Evolutionary conservation across 2,329 filamentous ascomycete species (phyloP), one percentile per base, ranked within the genome.

Genomic region (Diaporthe sp.): DNA sequence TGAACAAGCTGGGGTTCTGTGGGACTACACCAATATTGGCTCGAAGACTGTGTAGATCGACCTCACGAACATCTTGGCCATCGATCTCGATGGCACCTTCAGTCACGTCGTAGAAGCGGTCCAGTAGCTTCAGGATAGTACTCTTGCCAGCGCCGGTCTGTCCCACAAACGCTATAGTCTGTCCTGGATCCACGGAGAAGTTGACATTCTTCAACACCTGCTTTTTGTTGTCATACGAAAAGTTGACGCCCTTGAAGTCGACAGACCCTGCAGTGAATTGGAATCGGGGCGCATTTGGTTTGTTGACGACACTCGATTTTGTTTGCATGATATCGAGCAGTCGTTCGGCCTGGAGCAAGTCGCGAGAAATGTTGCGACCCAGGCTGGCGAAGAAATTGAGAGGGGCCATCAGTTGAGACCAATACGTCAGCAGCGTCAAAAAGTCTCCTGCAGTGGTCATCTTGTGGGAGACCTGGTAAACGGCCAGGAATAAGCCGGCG

Each of bases 351-450:
- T 90, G 86, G 58, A 91, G 88, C 47, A 92, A 84, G 73, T 90
- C 86, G 75, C 87, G 85, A 73, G 88, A 89, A 75, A 92, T 86
- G 65, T 82, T 87, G 78, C 88, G 89, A 9, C 90, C 89, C 37
- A 91, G 82, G 25, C 84, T 83, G 9, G 89, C 88, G 79, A 95
- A 94, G 81, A 93, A 94, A 77, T 92, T 92, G 70, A 95, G 86
- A 2, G 93, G 93, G 2, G 89, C 88, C 58, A 93, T 92, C 50
- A 95, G 86, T 79, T 94, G 93, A 25, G 89, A 88, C 92, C 94
- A 94, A 81, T 94, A 95, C 70, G 92, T 92, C 75, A 94, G 83
- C 22, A 95, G 85, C 83, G 92, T 90, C 72, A 93, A 91, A 77
- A 95, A 94, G 76, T 93, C 88, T 72, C 93, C 93, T 6, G 90